Evolutionary conservation across 257 asterid genomes (phyloP).

Genomic region (Nicotiana attenuata): DNA sequence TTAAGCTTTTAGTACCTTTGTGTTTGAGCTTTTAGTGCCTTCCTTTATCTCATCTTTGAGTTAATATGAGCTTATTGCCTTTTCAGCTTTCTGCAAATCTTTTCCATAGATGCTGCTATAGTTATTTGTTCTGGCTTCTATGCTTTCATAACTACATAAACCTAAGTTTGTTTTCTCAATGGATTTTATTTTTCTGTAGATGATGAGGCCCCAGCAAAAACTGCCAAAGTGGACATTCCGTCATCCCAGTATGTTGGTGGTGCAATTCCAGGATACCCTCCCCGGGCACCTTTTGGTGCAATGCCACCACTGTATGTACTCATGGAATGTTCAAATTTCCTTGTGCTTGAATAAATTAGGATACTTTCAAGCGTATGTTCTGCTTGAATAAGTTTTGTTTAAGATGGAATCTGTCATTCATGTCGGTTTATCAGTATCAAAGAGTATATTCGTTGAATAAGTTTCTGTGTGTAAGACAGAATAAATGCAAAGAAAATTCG

Average conservation of each 20-base stretch:
- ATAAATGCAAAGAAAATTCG: not conserved
- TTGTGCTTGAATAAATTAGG: not conserved
- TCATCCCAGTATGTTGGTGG: conserved; percentile 54
- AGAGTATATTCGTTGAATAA: not conserved
- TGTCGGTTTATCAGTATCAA: not conserved
- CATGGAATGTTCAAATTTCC: not conserved
- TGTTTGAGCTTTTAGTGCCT: not conserved
- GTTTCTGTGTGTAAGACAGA: not conserved
- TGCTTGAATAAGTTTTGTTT: not conserved
- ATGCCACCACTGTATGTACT: conserved; percentile 51
- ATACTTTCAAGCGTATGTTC: not conserved
- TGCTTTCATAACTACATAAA: not conserved
- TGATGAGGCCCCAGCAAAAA: conserved; percentile 64
- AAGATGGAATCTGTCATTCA: not conserved
- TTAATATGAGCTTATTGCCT: not conserved
- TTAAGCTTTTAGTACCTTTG: not conserved
- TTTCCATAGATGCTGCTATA: not conserved
- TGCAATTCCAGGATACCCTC: conserved; percentile 54
- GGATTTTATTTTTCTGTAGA: conserved; percentile 33
- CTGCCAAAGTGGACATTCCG: conserved; percentile 59
- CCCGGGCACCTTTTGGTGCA: conserved; percentile 43
- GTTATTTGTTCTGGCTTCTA: not conserved
- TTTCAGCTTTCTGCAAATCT: not conserved
- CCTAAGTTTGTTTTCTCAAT: not conserved
- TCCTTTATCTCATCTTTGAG: not conserved